Evolutionary conservation across 306 rosid genomes (phyloP).

Genomic region (Casuarina glauca): DNA sequence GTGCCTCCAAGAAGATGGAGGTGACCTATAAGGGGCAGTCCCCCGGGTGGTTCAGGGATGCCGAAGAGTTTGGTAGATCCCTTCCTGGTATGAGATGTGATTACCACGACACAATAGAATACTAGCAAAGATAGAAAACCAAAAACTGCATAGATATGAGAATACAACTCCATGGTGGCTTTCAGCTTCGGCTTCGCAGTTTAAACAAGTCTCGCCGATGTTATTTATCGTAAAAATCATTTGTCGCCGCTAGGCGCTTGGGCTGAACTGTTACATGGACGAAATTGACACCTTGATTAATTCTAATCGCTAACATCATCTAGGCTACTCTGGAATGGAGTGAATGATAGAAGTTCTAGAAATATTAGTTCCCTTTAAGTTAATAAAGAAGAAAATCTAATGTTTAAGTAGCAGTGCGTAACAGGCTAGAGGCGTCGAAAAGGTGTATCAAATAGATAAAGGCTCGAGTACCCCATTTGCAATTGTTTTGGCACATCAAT

Average conservation of each 20-base stretch:
- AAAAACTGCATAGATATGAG: not conserved
- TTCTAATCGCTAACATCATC: too few species aligned
- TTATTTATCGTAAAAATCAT: not conserved
- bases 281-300: too few species aligned
- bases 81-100: not conserved
- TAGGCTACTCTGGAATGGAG: too few species aligned
- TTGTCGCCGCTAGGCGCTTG: not conserved
- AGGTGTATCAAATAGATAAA: too few species aligned
- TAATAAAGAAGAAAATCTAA: too few species aligned
- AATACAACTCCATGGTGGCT: not conserved
- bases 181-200: not conserved
- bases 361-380: too few species aligned
- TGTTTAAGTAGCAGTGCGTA: too few species aligned
- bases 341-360: too few species aligned
- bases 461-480: too few species aligned
- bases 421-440: too few species aligned
- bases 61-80: not conserved
- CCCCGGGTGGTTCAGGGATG: conserved; percentile 33
- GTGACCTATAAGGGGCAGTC: conserved; percentile 51
- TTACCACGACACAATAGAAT: not conserved
- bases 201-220: not conserved
- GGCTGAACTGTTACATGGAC: too few species aligned
- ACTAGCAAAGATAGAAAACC: not conserved
- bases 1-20: conserved; percentile 34
- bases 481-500: too few species aligned